A percentile compares a stretch with the other conserved stretches of the same genome.
These are phyloP conservation scores for Metschnikowia picachoensis DNA, from an alignment of 805 yeast species.

Conservation along the genomic window DNA sequence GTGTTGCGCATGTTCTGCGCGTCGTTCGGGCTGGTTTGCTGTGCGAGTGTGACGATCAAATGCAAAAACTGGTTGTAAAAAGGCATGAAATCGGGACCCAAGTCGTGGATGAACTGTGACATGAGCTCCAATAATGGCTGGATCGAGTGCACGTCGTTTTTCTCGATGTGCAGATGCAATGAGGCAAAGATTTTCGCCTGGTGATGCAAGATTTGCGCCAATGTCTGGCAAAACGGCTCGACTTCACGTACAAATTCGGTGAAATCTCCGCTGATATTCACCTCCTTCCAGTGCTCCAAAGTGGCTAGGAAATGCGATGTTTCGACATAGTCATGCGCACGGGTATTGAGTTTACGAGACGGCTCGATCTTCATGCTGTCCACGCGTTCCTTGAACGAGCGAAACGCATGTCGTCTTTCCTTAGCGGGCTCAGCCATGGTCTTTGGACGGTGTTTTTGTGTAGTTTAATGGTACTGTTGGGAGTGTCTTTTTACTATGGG, in stretches of 20 bases:
- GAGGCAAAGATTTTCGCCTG: conserved; percentile 53
- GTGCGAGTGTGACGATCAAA: conserved; percentile 46
- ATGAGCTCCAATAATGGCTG: conserved; percentile 77
- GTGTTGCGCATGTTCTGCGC: conserved; percentile 54
- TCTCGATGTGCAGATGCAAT: conserved; percentile 43
- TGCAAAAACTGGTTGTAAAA: conserved; percentile 55
- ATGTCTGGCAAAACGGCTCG: conserved; percentile 54
- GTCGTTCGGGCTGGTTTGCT: conserved; percentile 35
- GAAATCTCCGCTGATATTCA: conserved; percentile 72
- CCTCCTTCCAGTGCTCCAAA: conserved; percentile 82
- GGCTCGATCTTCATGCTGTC: conserved; percentile 86
- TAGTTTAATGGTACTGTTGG: too few relatives aligned
- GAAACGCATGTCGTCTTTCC: conserved; percentile 53
- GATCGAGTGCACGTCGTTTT: conserved; percentile 64
- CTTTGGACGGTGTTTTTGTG: too few relatives aligned
- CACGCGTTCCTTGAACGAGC: conserved; percentile 79
- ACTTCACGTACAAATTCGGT: conserved; percentile 57
- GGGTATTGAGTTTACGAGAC: conserved; percentile 44
- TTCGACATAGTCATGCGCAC: conserved; percentile 68
- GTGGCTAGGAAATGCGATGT: conserved; percentile 77
- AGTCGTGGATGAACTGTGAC: conserved; percentile 84
- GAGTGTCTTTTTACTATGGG: background rate
- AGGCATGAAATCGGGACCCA: conserved; percentile 85
- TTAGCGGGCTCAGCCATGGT: conserved; percentile 5
- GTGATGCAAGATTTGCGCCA: conserved; percentile 79